These are phyloP conservation scores for Rhamnella rubrinervis DNA, from an alignment of 331 rosid species.

Conservation along the genomic window DNA sequence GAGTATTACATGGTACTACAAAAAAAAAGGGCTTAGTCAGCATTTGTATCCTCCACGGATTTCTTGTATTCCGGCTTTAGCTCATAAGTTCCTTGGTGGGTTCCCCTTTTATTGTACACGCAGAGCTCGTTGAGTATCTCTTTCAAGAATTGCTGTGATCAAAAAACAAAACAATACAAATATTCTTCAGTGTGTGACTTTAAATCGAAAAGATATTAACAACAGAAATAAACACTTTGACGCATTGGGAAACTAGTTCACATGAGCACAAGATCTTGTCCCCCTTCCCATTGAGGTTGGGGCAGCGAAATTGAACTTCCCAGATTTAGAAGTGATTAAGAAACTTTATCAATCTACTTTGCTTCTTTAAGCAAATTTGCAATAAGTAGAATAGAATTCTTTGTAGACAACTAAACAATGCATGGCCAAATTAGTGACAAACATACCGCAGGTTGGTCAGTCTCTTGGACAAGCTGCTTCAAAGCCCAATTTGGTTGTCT, in stretches of 20 bases:
- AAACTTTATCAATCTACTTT: not conserved
- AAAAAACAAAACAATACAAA: conserved; percentile 8
- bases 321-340: too few species aligned
- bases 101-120: conserved; percentile 95
- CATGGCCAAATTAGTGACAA: conserved; percentile 10
- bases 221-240: not conserved
- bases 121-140: conserved; percentile 95
- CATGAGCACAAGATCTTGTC: not conserved
- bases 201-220: not conserved
- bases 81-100: conserved; percentile 98
- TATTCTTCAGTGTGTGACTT: not conserved
- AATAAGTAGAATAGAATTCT: not conserved
- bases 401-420: not conserved
- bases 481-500: conserved; percentile 98
- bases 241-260: not conserved
- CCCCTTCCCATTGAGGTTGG: too few species aligned
- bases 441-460: conserved; percentile 95
- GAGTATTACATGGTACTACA: not conserved
- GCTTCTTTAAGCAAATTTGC: not conserved
- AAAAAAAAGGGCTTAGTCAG: conserved; percentile 40
- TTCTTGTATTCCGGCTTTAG: conserved; percentile 98
- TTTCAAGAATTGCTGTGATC: conserved; percentile 95
- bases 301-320: too few species aligned
- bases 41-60: conserved; percentile 70
- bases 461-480: conserved; percentile 98